Conservation (phyloP, 2,329 filamentous ascomycete species). For the Fusarium nanum region DNA sequence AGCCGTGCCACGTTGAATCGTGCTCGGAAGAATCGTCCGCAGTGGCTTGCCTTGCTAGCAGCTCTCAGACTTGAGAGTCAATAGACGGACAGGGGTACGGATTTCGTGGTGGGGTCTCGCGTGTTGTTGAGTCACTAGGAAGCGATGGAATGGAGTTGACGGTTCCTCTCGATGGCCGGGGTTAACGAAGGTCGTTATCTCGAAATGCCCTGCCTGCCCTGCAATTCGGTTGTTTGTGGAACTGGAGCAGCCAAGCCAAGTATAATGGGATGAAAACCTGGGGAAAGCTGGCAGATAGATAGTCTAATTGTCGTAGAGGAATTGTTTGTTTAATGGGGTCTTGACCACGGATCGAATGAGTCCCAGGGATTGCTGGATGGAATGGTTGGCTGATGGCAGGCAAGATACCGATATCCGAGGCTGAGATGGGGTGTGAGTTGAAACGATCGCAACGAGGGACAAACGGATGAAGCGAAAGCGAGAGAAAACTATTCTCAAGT, state of each 20-base stretch:
- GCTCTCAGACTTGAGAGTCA: slow-evolving; percentile 10
- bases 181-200: slow-evolving; percentile 28
- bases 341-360: slow-evolving; percentile 27
- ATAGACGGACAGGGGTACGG: slow-evolving; percentile 21
- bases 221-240: slow-evolving; percentile 19
- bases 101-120: slow-evolving; percentile 28
- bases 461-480: slow-evolving; percentile 22
- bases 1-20: slow-evolving; percentile 37
- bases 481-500: slow-evolving; percentile 20
- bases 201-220: slow-evolving; percentile 18
- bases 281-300: slow-evolving; percentile 2
- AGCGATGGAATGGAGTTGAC: slow-evolving; percentile 19
- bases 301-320: slow-evolving; percentile 14
- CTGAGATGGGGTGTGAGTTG: slow-evolving; percentile 4
- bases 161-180: slow-evolving; percentile 11
- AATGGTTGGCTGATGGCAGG: slow-evolving; percentile 3
- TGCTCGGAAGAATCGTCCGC: slow-evolving; percentile 29
- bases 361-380: slow-evolving; percentile 10
- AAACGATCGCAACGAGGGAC: slow-evolving; percentile 35
- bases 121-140: slow-evolving; percentile 26
- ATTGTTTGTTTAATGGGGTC: slow-evolving; percentile 20
- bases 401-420: slow-evolving; percentile 6
- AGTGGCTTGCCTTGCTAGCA: slow-evolving; percentile 33
- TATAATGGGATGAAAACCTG: slow-evolving; percentile 28
- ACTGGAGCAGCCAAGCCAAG: slow-evolving; percentile 15